phyloP scores from a whole-genome alignment of 495 filamentous ascomycete genomes.

The Penicillium steckii region DNA sequence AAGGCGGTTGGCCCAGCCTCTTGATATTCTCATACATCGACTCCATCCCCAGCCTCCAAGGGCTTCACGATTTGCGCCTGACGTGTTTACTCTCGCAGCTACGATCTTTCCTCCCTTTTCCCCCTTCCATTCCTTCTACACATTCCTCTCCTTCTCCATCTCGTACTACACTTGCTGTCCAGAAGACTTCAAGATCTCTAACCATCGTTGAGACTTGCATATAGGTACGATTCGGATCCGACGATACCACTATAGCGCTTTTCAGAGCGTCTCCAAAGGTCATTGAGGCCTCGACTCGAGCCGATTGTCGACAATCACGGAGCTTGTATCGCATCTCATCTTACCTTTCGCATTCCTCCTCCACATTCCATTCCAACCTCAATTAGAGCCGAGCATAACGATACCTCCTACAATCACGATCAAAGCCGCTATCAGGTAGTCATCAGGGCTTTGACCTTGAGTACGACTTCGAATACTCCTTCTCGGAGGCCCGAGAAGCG shows the following conservation, averaged over 20 bases:
- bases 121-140: constrained; percentile 33
- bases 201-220: constrained; percentile 18
- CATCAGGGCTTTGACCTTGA: constrained; percentile 6
- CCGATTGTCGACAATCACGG: constrained; percentile 6
- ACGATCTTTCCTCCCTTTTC: constrained; percentile 29
- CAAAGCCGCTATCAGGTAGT: constrained; percentile 1
- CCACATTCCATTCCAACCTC: constrained; percentile 34
- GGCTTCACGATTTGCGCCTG: constrained; percentile 26
- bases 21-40: constrained; percentile 29
- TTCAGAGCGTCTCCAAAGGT: constrained; percentile 2
- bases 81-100: constrained; percentile 31
- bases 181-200: constrained; percentile 21
- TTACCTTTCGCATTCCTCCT: constrained; percentile 20
- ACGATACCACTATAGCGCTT: constrained; percentile 2
- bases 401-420: background rate
- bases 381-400: constrained; percentile 9
- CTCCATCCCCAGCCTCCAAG: constrained; percentile 38
- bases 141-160: constrained; percentile 26
- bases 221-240: constrained; percentile 24
- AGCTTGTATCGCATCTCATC: constrained; percentile 8
- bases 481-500: constrained; percentile 51
- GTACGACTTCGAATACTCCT: constrained; percentile 31
- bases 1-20: constrained; percentile 49
- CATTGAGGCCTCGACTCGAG: constrained; percentile 1
- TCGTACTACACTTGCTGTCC: constrained; percentile 6